phyloP scores from a whole-genome alignment of 805 yeast species.

The Torulaspora franciscae region DNA sequence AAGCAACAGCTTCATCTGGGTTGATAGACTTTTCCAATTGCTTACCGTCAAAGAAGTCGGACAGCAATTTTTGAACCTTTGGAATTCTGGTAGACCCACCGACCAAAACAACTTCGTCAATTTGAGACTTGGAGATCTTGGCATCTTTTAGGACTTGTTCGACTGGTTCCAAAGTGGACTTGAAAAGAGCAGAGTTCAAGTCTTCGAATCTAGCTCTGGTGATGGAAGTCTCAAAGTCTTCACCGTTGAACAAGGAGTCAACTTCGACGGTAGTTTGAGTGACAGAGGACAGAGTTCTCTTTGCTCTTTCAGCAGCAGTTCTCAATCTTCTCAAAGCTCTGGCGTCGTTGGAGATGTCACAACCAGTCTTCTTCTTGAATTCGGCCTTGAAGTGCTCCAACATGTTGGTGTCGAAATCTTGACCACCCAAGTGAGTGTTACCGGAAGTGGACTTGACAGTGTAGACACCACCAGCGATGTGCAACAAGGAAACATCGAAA shows the following conservation, averaged over 20 bases:
- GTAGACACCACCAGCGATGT: slow-evolving; percentile 94
- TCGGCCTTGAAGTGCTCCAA: slow-evolving; percentile 89
- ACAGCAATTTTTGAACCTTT: slow-evolving; percentile 89
- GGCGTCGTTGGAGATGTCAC: slow-evolving; percentile 83
- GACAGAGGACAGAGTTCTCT: slow-evolving; percentile 95
- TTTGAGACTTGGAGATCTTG: slow-evolving; percentile 73
- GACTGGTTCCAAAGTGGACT: slow-evolving; percentile 90
- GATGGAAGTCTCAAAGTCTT: slow-evolving; percentile 87
- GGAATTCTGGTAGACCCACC: slow-evolving; percentile 99
- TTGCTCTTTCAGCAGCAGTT: slow-evolving; percentile 98
- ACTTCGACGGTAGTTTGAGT: slow-evolving; percentile 95
- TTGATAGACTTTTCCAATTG: slow-evolving; percentile 93
- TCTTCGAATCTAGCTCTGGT: slow-evolving; percentile 99
- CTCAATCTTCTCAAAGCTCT: slow-evolving; percentile 97
- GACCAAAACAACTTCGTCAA: slow-evolving; percentile 92
- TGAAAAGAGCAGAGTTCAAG: slow-evolving; percentile 86
- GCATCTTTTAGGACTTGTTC: slow-evolving; percentile 93
- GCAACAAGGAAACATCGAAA: slow-evolving; percentile 90
- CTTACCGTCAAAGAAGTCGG: slow-evolving; percentile 95
- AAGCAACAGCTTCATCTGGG: slow-evolving; percentile 99
- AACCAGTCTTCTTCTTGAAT: slow-evolving; percentile 92
- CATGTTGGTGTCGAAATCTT: slow-evolving; percentile 96
- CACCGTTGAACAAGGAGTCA: slow-evolving; percentile 92
- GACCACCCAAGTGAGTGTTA: slow-evolving; percentile 99
- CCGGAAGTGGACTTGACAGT: slow-evolving; percentile 98